Evolutionary conservation across 192 early-diverging fungal genomes (phyloP).

Genomic region (Backusella circina): DNA sequence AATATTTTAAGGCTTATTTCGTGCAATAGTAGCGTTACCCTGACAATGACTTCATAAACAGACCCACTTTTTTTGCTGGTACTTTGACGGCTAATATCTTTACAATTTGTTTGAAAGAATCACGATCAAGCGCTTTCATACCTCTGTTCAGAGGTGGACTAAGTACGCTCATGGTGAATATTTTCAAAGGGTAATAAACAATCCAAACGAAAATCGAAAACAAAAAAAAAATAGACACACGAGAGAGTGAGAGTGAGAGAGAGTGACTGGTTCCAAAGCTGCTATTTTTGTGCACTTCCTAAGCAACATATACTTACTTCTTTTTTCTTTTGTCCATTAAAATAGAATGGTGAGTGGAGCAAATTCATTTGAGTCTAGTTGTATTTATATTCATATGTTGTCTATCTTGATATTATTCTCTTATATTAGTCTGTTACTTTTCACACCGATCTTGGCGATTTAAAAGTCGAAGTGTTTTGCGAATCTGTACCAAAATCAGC

Average conservation of each 20-base stretch:
- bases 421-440: constrained; percentile 73
- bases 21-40: not conserved
- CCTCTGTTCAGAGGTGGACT: constrained; percentile 6
- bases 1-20: not conserved
- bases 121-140: constrained; percentile 9
- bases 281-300: not conserved
- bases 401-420: not conserved
- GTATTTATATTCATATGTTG: not conserved
- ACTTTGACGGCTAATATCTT: constrained; percentile 1
- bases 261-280: not conserved
- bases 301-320: not conserved
- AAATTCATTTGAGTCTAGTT: not conserved
- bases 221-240: not conserved
- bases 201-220: not conserved
- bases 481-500: constrained; percentile 78
- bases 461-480: constrained; percentile 93
- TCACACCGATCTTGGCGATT: constrained; percentile 90
- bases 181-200: not conserved
- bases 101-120: not conserved
- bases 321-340: not conserved
- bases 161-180: not conserved
- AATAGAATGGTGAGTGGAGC: not conserved
- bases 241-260: no score
- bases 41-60: constrained; percentile 2
- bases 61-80: constrained; percentile 5